phyloP scores from a whole-genome alignment of 176 grass and related monocot species.

The Oryza officinalis region DNA sequence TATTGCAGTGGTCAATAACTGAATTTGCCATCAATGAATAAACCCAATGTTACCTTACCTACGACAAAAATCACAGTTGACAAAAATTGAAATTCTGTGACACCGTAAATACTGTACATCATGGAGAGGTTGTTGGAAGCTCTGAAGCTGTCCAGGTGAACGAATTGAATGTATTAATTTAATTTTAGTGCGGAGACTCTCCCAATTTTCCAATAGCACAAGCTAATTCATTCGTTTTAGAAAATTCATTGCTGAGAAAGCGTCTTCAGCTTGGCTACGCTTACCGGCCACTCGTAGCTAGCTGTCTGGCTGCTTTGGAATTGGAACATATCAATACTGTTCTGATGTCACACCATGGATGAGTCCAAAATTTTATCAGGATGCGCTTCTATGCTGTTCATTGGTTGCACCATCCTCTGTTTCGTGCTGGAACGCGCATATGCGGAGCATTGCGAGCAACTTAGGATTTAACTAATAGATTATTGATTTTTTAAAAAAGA shows the following conservation, averaged over 20 bases:
- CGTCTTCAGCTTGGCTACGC: slow-evolving; percentile 22
- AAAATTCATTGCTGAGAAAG: background rate
- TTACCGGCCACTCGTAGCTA: background rate
- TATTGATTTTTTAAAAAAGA: too few species aligned
- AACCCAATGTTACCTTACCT: background rate
- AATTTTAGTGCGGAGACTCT: background rate
- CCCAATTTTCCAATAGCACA: background rate
- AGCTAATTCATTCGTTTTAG: background rate
- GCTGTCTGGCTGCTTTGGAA: slow-evolving; percentile 11
- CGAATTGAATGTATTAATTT: background rate
- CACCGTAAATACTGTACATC: too few species aligned
- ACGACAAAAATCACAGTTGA: background rate
- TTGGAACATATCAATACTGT: background rate
- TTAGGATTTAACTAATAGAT: too few species aligned
- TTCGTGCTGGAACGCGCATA: slow-evolving; percentile 2
- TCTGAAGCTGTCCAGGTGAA: background rate
- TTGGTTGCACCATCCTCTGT: background rate
- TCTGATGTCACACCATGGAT: slow-evolving; percentile 2
- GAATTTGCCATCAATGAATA: background rate
- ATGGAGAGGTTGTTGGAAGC: background rate
- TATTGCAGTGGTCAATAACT: background rate
- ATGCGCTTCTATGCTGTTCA: background rate
- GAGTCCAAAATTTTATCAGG: slow-evolving; percentile 22
- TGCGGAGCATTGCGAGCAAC: background rate
- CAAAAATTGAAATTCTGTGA: background rate